Base-by-base conservation (phyloP, 108 stramenopile genomes). In the Pseudonitzschia delicatissima region DNA sequence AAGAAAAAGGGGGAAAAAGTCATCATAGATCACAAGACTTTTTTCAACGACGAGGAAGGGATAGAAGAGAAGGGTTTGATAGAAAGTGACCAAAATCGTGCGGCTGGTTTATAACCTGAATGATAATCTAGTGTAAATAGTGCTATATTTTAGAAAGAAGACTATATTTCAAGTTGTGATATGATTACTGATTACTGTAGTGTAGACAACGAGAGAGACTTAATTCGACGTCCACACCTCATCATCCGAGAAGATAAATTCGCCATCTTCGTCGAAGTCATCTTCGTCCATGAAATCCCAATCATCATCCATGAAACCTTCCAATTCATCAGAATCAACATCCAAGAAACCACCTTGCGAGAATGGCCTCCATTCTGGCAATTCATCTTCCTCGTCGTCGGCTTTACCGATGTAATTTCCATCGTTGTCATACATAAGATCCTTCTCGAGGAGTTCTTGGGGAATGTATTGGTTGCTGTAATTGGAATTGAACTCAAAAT, bases 391-490 rank as follows among this genome's bases (percentile, higher is more conserved):
- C 20, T 74, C 77, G 36, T 76, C 67, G 26, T 69, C 70, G 26
- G 48, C 62, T 17, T 4, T 47, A 62, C 64, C 53, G 33, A 74
- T 78, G 23, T 67, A 70, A 74, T 71, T 51, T 52, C 57, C 37
- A 48, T 78, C 52, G 35, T 69, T 77, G 23, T 81, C 82, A 57
- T 74, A 80, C 35, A 32, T 60, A 29, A 74, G 25, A 17, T 95
- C 94, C 40, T 62, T 77, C 49, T 92, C 91, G 71, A 95, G 51
- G 31, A 92, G 67, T 35, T 95, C 88, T 47, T 77, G 66, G n/a
- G 94, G 94, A 57, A 95, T 86, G 77, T 92, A 95, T 18, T 77
- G 73, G 69, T 95, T 95, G 47, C 82, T 88, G 64, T 81, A 59
- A 35, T 83, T 78, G 29, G 94, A 91, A 26, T 81, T 75, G 66